A percentile compares a stretch with the other conserved stretches of the same genome.
phyloP scores from a whole-genome alignment of 176 grass and related monocot species.

The Tillandsia fasciculata region DNA sequence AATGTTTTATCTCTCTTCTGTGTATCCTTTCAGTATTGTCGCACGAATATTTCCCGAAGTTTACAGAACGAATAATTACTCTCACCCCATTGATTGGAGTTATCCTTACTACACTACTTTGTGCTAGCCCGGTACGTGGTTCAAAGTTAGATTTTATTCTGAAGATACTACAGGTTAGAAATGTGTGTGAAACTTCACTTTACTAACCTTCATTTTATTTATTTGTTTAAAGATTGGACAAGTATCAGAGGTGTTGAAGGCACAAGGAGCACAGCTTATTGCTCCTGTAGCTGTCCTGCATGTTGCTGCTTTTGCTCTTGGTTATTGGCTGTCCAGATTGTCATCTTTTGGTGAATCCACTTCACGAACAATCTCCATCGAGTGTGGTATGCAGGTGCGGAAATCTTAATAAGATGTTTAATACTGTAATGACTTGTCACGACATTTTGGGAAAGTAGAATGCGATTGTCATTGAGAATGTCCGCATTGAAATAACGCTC shows the following conservation, averaged over 20 bases:
- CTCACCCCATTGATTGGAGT: conserved; percentile 82
- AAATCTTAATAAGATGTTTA: conserved; percentile 3
- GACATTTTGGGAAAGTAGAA: not conserved
- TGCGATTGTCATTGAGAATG: not conserved
- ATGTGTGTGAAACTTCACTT: not conserved
- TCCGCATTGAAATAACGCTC: not conserved
- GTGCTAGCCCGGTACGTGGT: conserved; percentile 86
- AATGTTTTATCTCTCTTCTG: conserved; percentile 14
- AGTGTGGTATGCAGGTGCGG: conserved; percentile 96
- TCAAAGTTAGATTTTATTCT: too few relatives aligned
- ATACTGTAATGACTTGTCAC: not conserved
- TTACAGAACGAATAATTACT: conserved; percentile 64
- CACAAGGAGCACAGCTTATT: conserved; percentile 79
- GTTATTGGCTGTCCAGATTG: conserved; percentile 66
- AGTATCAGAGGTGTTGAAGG: conserved; percentile 76
- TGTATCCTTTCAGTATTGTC: conserved; percentile 56
- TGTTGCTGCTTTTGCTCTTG: conserved; percentile 72
- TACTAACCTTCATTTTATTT: not conserved
- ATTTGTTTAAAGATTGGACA: conserved; percentile 61
- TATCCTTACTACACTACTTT: conserved; percentile 89
- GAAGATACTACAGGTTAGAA: too few relatives aligned
- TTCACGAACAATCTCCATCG: conserved; percentile 89
- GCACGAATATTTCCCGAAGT: conserved; percentile 83
- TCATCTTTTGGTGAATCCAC: conserved; percentile 85
- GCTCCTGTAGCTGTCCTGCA: conserved; percentile 75